Evolutionary conservation across 164 flowering plant genomes (phyloP).

Genomic region (Piper longum): DNA sequence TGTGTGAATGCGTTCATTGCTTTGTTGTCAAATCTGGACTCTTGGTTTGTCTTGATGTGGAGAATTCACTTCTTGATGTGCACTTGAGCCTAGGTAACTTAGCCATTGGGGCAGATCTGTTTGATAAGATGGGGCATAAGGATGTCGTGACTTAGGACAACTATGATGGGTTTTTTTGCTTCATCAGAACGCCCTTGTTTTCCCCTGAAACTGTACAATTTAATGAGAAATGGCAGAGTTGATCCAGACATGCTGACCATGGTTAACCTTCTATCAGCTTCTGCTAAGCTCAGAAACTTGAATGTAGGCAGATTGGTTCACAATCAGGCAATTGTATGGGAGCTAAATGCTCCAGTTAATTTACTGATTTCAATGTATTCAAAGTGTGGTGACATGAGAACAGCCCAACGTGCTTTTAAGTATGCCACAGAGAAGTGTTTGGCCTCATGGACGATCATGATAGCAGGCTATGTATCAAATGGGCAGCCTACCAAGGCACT

Average conservation of each 20-base stretch:
- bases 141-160: conserved; percentile 31
- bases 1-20: conserved; percentile 18
- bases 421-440: conserved; percentile 11
- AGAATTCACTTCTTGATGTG: conserved; percentile 26
- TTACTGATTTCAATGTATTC: conserved; percentile 25
- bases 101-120: conserved; percentile 12
- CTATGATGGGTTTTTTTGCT: conserved; percentile 23
- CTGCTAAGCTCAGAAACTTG: conserved; percentile 23
- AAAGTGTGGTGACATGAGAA: conserved; percentile 15
- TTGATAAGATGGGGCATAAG: conserved; percentile 16
- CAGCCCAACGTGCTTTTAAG: conserved; percentile 9
- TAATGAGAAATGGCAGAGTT: conserved; percentile 15
- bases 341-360: conserved; percentile 12
- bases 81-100: conserved; percentile 21
- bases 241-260: conserved; percentile 13
- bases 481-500: conserved; percentile 22
- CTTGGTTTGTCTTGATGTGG: conserved; percentile 9
- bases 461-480: conserved; percentile 24
- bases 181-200: conserved; percentile 10
- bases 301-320: conserved; percentile 22
- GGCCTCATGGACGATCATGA: conserved; percentile 29
- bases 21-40: conserved; percentile 16
- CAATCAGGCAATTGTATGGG: conserved; percentile 12
- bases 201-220: conserved; percentile 14
- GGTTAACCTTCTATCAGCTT: conserved; percentile 19